Evolutionary conservation across 257 asterid genomes (phyloP), one percentile per base, ranked within the genome.

Genomic region (Cynanchum wilfordii): DNA sequence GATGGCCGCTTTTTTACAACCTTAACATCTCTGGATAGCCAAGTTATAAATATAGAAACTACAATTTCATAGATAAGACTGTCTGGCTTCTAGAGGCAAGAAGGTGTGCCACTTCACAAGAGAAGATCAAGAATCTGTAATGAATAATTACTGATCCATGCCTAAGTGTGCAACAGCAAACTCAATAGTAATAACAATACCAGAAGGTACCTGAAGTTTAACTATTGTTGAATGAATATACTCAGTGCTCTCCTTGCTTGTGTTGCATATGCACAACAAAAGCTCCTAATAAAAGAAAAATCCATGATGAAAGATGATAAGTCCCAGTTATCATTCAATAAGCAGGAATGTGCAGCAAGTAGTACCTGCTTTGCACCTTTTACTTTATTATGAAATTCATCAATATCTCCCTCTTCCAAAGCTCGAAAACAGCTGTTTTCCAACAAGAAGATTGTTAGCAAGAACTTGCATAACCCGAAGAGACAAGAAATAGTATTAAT

Each of bases 241-340:
- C 77, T 94, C 91, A 19, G 97, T 94, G 85, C 97, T 94, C 89
- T 94, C 99, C 84, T 83, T 82, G 79, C 97, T 94, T 42, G 99
- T 87, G 70, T 86, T 95, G 81, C 78, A 91, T 73, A 94, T 86
- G 85, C 96, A 94, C 72, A 88, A 75, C 88, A 94, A 81, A 79
- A 94, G 96, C 80, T 82, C 97, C 99, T 94, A 82, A 73, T 55
- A 79, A 72, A 79, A 72, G 25, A 77, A 52, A 62, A 38, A 70
- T 29, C 17, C 74, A 59, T 58, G 47, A 73, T 24, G 57, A 60
- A 42, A 44, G 29, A 55, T 42, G 11, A 27, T 10, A 40, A 54
- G 24, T 36, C 49, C 59, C 16, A 67, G 22, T 36, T 40, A 49
- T 15, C 72, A 68, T 47, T 24, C 50, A 42, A 38, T 15, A 20